Evolutionary conservation across 768 basidiomycete species (phyloP).

Genomic region (Kondoa subrosea): DNA sequence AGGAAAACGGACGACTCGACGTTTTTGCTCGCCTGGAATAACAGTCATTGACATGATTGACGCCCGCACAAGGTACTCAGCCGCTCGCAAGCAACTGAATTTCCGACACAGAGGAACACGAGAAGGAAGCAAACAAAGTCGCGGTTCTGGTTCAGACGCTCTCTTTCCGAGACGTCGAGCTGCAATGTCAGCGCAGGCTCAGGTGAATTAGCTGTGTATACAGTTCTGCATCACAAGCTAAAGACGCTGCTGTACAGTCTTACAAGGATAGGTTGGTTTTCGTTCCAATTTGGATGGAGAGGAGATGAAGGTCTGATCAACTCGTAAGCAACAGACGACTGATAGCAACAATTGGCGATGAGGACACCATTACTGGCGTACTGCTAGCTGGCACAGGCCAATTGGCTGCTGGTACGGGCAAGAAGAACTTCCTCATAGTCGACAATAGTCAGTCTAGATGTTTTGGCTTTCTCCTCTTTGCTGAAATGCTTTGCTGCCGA

Average conservation of each 20-base stretch:
- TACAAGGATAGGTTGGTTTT: not conserved
- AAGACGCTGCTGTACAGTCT: not conserved
- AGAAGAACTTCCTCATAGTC: constrained; percentile 95
- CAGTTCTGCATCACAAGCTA: not conserved
- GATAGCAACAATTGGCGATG: constrained; percentile 92
- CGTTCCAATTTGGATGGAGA: not conserved
- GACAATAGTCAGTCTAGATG: constrained; percentile 73
- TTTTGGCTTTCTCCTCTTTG: constrained; percentile 1
- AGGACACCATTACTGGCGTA: constrained; percentile 96
- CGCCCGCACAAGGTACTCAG: no score
- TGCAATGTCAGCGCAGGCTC: not conserved
- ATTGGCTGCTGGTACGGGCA: constrained; percentile 59
- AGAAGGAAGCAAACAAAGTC: not conserved
- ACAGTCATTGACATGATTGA: constrained; percentile 13
- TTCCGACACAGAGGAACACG: no score
- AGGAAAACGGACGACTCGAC: constrained; percentile 10
- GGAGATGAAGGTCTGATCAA: not conserved
- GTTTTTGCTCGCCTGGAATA: constrained; percentile 19
- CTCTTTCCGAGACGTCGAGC: not conserved
- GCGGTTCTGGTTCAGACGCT: not conserved
- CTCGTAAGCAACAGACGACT: constrained; percentile 46
- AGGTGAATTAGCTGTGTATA: not conserved
- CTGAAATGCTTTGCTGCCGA: not conserved
- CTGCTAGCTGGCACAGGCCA: constrained; percentile 90
- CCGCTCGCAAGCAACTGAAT: no score